A percentile compares a stretch with the other conserved stretches of the same genome.
These are phyloP conservation scores for Dactylellina sp. DNA, from an alignment of 2,329 filamentous ascomycete species.

Conservation along the genomic window DNA sequence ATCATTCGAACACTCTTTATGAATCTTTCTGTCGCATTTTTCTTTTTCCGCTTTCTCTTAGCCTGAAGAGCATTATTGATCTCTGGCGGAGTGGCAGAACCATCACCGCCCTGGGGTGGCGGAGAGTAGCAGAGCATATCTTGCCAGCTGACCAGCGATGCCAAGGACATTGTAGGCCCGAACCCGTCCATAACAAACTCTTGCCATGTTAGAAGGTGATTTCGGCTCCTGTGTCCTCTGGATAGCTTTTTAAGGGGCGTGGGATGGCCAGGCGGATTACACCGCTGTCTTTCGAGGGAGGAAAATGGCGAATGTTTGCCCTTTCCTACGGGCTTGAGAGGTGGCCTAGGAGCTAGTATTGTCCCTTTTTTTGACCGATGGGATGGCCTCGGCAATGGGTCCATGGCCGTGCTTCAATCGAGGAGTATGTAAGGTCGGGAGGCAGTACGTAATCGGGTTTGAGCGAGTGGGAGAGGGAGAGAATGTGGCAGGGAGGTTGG, in stretches of 20 bases:
- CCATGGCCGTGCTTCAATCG: background rate
- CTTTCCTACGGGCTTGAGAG: constrained; percentile 11
- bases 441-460: background rate
- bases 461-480: constrained; percentile 27
- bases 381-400: constrained; percentile 2
- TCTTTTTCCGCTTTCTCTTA: constrained; percentile 28
- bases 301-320: constrained; percentile 24
- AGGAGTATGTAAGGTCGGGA: background rate
- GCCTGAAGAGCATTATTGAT: constrained; percentile 20
- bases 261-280: constrained; percentile 9
- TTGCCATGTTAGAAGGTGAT: constrained; percentile 46
- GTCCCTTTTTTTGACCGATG: background rate
- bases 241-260: background rate
- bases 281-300: constrained; percentile 35
- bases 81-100: constrained; percentile 37
- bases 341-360: constrained; percentile 16
- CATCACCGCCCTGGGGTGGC: constrained; percentile 26
- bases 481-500: constrained; percentile 3
- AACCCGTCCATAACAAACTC: constrained; percentile 49
- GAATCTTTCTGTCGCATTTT: constrained; percentile 11
- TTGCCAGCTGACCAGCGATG: constrained; percentile 50
- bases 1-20: constrained; percentile 15
- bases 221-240: constrained; percentile 3
- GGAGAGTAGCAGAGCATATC: constrained; percentile 49
- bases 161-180: constrained; percentile 42